These are phyloP conservation scores for Psilocybe sp. DNA, from an alignment of 768 basidiomycete species.

Conservation along the genomic window DNA sequence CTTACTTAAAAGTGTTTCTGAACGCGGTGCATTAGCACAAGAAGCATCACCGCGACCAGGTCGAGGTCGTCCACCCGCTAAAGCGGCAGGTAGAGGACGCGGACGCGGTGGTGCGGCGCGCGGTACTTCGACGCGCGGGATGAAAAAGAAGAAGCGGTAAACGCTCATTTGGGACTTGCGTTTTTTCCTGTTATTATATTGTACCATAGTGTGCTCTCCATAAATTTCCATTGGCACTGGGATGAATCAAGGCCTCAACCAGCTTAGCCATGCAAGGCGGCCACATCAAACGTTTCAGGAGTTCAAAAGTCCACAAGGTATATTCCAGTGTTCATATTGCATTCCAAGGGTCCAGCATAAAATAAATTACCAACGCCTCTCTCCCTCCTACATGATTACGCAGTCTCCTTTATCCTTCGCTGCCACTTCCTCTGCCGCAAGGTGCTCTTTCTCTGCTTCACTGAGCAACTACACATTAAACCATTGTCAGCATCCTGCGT, in stretches of 20 bases:
- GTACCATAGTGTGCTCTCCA: constrained; percentile 2
- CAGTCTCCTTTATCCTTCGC: constrained; percentile 50
- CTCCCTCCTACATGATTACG: constrained; percentile 48
- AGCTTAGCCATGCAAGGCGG: neutral
- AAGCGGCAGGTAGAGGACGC: constrained; percentile 24
- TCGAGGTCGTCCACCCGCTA: constrained; percentile 27
- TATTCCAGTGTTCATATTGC: no score
- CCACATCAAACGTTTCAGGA: no score
- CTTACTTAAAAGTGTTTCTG: constrained; percentile 1
- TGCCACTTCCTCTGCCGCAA: constrained; percentile 50
- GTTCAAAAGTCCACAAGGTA: no score
- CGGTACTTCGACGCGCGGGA: constrained; percentile 30
- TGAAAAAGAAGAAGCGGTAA: constrained; percentile 49
- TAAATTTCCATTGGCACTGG: neutral
- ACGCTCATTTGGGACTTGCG: neutral
- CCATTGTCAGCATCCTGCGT: neutral
- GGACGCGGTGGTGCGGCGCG: constrained; percentile 26
- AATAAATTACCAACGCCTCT: neutral
- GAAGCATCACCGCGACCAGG: constrained; percentile 36
- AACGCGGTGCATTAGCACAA: constrained; percentile 21
- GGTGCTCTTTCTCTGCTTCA: constrained; percentile 60
- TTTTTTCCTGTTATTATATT: constrained; percentile 1
- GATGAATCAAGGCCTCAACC: neutral
- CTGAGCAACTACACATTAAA: constrained; percentile 42
- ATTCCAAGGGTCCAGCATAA: neutral